phyloP scores from a whole-genome alignment of 805 yeast species.

The Metschnikowia henanensis region DNA sequence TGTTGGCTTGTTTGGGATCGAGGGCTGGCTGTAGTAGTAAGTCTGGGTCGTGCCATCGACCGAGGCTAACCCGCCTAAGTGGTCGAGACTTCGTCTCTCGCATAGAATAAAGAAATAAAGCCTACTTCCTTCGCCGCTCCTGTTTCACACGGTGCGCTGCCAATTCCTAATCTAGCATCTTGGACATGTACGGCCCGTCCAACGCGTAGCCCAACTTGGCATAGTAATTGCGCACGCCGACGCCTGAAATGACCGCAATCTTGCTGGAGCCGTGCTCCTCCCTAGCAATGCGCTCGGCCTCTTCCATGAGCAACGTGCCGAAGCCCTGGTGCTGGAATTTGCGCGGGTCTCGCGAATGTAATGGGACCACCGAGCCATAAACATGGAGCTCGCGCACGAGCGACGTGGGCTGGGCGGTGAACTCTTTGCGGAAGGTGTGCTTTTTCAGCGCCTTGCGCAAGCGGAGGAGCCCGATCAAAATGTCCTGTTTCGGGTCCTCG shows the following conservation, averaged over 20 bases:
- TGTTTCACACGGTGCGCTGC: too few relatives aligned
- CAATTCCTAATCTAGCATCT: constrained; percentile 14
- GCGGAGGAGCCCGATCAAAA: constrained; percentile 86
- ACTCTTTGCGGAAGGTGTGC: constrained; percentile 88
- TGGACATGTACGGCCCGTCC: constrained; percentile 99
- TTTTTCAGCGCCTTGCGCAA: constrained; percentile 86
- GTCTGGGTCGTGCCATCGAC: too few relatives aligned
- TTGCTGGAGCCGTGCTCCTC: constrained; percentile 94
- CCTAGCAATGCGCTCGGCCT: constrained; percentile 92
- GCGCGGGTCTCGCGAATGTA: constrained; percentile 95
- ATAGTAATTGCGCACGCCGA: constrained; percentile 95
- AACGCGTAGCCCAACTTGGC: constrained; percentile 86
- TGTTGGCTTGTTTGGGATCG: too few relatives aligned
- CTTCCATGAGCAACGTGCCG: constrained; percentile 97
- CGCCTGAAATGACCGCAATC: constrained; percentile 94
- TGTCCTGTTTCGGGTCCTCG: constrained; percentile 97
- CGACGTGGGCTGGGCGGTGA: constrained; percentile 80
- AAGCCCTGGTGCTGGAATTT: constrained; percentile 99
- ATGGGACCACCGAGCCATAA: constrained; percentile 95
- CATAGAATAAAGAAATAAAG: background rate
- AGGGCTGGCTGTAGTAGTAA: too few relatives aligned
- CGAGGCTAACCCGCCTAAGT: too few relatives aligned
- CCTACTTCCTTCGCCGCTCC: too few relatives aligned
- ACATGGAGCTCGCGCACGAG: constrained; percentile 97
- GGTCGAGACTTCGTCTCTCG: too few relatives aligned